These are phyloP conservation scores for Cladosporium halotolerans DNA, from an alignment of 2,329 filamentous ascomycete genomes.

Conservation along the genomic window DNA sequence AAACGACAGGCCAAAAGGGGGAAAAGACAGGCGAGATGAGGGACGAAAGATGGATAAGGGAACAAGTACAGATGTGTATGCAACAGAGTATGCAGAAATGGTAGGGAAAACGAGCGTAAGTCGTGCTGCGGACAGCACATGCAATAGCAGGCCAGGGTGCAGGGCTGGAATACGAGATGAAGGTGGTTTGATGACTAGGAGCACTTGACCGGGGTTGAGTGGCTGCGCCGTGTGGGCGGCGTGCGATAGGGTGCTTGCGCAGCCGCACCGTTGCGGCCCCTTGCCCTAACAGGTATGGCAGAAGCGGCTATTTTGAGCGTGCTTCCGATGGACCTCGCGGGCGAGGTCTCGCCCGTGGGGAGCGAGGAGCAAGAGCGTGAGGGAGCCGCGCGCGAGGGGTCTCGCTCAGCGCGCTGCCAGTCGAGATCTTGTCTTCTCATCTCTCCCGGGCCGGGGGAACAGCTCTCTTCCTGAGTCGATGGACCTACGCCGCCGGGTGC, in stretches of 20 bases:
- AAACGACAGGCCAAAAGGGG: background rate
- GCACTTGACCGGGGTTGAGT: constrained; percentile 6
- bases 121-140: background rate
- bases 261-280: constrained; percentile 3
- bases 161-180: constrained; percentile 11
- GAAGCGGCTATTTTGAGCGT: constrained; percentile 4
- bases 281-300: constrained; percentile 3
- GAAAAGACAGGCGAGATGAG: background rate
- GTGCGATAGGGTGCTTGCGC: background rate
- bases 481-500: background rate
- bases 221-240: constrained; percentile 3
- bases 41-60: background rate
- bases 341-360: constrained; percentile 8
- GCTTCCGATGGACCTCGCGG: constrained; percentile 1
- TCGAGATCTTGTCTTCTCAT: background rate
- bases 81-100: background rate
- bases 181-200: constrained; percentile 2
- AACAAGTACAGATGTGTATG: constrained; percentile 4
- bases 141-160: constrained; percentile 5
- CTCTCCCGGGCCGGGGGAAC: too few relatives aligned
- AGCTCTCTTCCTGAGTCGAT: too few relatives aligned
- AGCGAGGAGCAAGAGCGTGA: background rate
- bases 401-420: too few relatives aligned
- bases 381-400: too few relatives aligned
- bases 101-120: constrained; percentile 4